Percentiles rank a stretch among this genome's conserved stretches.
Conservation (phyloP, 140 eudicot genomes). For the Flaveria floridana region DNA sequence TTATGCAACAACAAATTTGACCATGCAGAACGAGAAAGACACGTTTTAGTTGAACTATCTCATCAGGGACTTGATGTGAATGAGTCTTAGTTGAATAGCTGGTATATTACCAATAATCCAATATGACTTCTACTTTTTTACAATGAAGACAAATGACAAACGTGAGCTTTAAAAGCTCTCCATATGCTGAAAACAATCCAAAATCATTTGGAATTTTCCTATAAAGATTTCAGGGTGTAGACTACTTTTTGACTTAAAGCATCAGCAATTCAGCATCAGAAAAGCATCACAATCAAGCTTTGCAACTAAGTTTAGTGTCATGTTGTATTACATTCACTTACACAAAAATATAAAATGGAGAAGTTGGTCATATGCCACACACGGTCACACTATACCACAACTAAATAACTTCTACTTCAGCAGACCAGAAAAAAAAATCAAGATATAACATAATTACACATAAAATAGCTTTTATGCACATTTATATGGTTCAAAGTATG, state of each 20-base stretch:
- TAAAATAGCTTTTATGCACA: not conserved
- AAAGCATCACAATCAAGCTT: conserved; percentile 14
- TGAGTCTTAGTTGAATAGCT: not conserved
- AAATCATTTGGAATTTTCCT: conserved; percentile 1
- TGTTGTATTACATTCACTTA: not conserved
- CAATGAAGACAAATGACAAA: not conserved
- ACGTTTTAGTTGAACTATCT: conserved; percentile 4
- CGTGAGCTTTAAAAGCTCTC: conserved; percentile 11
- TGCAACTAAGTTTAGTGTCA: not conserved
- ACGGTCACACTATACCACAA: not conserved
- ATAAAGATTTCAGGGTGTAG: not conserved
- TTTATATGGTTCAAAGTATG: not conserved
- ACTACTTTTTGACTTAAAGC: not conserved
- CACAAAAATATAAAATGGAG: not conserved
- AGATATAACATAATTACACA: too few relatives aligned
- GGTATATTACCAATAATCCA: not conserved
- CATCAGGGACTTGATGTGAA: not conserved
- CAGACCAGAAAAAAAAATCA: not conserved
- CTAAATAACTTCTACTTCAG: not conserved
- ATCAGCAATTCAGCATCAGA: conserved; percentile 4
- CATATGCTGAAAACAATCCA: conserved; percentile 14
- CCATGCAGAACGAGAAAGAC: conserved; percentile 16
- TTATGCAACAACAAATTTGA: not conserved
- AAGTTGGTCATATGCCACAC: not conserved
- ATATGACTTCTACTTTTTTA: conserved; percentile 6